Conservation (phyloP, 164 flowering plant species). For the Taxillus chinensis region DNA sequence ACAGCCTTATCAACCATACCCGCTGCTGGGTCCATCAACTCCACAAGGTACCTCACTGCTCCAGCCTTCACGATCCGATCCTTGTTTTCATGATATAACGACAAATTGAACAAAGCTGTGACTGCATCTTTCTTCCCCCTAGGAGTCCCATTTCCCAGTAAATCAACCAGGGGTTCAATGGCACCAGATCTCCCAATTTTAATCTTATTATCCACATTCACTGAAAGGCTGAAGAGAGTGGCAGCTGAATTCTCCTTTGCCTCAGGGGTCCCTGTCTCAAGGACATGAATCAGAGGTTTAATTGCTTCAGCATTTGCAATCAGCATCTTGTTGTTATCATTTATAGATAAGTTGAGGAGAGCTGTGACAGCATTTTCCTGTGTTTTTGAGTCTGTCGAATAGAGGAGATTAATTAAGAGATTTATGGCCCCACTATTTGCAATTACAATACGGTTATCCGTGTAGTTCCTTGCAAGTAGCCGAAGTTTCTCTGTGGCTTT, state of each 20-base stretch:
- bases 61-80: constrained; percentile 68
- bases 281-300: constrained; percentile 73
- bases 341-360: constrained; percentile 79
- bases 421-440: constrained; percentile 65
- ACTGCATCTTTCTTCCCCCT: constrained; percentile 92
- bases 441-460: constrained; percentile 78
- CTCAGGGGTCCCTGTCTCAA: constrained; percentile 67
- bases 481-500: constrained; percentile 52
- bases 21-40: constrained; percentile 93
- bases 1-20: constrained; percentile 98
- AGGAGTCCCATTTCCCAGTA: constrained; percentile 77
- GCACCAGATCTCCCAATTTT: constrained; percentile 78
- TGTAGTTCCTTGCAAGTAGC: constrained; percentile 60
- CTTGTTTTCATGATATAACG: constrained; percentile 76
- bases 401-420: constrained; percentile 53
- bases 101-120: constrained; percentile 80
- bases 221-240: constrained; percentile 83
- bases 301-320: constrained; percentile 84
- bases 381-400: constrained; percentile 34
- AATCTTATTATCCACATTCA: constrained; percentile 69
- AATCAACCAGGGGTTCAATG: constrained; percentile 66
- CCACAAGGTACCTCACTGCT: constrained; percentile 75
- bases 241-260: constrained; percentile 89
- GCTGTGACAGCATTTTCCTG: constrained; percentile 89
- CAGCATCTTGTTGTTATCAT: constrained; percentile 72